These are phyloP conservation scores for Pyrus pyrifolia DNA, from an alignment of 306 rosid genomes.

Conservation along the genomic window DNA sequence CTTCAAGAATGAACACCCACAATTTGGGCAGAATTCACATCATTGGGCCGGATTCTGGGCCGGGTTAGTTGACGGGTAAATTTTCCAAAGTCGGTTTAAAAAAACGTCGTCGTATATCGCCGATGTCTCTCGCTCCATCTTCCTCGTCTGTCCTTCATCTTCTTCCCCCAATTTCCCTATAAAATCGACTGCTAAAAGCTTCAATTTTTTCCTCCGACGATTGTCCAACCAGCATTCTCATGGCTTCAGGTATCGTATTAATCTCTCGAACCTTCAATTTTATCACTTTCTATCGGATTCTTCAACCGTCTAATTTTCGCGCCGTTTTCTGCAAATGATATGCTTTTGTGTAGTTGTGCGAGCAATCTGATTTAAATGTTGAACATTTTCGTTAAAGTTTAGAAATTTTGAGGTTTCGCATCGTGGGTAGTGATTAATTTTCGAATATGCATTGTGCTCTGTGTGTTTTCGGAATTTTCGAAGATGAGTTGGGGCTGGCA, in stretches of 20 bases:
- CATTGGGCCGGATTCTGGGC: not conserved
- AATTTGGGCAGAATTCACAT: not conserved
- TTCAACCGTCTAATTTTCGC: not conserved
- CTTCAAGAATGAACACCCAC: not conserved
- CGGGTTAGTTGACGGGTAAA: not conserved
- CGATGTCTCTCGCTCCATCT: not conserved
- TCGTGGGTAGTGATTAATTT: not conserved
- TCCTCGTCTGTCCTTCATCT: not conserved
- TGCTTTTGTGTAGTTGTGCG: not conserved
- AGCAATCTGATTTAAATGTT: not conserved
- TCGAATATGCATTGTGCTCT: not conserved
- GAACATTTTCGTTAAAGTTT: not conserved
- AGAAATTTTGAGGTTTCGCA: not conserved
- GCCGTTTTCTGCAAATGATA: not conserved
- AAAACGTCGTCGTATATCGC: not conserved
- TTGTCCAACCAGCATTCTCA: conserved; percentile 3
- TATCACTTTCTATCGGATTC: not conserved
- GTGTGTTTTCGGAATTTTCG: not conserved
- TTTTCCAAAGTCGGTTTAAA: not conserved
- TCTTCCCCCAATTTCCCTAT: conserved; percentile 14
- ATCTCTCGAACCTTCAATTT: not conserved
- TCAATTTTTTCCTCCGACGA: not conserved
- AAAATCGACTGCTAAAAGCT: conserved; percentile 3
- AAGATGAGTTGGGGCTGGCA: conserved; percentile 3
- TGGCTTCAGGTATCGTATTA: conserved; percentile 65